Evolutionary conservation across 2,329 filamentous ascomycete species (phyloP).

Genomic region (Helotiales sp.): DNA sequence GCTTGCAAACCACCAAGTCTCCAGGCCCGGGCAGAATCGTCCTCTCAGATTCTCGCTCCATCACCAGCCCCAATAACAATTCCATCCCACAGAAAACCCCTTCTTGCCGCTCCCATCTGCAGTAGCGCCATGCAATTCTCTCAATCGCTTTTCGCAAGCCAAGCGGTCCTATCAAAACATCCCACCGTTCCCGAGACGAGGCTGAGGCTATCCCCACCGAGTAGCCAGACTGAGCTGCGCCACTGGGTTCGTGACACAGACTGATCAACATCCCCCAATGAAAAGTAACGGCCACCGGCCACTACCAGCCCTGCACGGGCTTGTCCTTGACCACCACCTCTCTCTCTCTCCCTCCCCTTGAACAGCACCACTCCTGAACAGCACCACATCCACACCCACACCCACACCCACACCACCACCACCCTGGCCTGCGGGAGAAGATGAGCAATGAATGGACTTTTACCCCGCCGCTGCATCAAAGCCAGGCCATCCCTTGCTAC

Average conservation of each 20-base stretch:
- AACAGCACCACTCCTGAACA: too few relatives aligned
- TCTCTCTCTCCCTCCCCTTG: too few relatives aligned
- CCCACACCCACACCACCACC: background rate
- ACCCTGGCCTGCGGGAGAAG: background rate
- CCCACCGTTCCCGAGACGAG: constrained; percentile 1
- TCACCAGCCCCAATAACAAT: background rate
- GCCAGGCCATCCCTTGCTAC: background rate
- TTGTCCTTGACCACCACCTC: background rate
- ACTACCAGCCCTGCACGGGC: constrained; percentile 10
- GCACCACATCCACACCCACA: background rate
- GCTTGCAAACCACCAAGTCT: background rate
- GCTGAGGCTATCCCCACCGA: constrained; percentile 11
- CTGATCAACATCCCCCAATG: constrained; percentile 6
- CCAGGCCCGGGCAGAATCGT: background rate
- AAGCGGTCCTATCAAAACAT: constrained; percentile 22
- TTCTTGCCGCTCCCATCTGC: constrained; percentile 9
- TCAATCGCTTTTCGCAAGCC: background rate
- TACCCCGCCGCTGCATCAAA: constrained; percentile 5
- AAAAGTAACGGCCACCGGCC: background rate
- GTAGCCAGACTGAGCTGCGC: constrained; percentile 21
- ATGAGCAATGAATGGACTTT: background rate
- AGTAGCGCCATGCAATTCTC: constrained; percentile 19
- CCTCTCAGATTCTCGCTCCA: background rate
- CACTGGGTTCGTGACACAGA: constrained; percentile 22
- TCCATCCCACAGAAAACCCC: background rate